Base-by-base conservation (phyloP, 2,329 filamentous ascomycete genomes). In the Sporothrix dimorphospora region DNA sequence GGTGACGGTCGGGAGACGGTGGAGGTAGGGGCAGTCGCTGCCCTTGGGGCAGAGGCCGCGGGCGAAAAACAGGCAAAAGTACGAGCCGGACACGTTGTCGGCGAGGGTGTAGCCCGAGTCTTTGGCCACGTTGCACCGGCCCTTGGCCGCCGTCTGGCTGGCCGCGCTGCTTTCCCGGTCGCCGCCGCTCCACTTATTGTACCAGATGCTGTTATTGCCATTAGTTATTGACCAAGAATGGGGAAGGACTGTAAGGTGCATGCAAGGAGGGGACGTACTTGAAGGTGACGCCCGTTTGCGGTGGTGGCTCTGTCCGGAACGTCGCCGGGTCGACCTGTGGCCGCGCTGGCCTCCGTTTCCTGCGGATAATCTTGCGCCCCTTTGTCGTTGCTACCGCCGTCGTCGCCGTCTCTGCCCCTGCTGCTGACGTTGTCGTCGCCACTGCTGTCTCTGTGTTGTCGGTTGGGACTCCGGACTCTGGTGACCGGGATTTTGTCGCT, bases 161-260 rank as follows among this genome's bases (percentile, higher is more conserved):
- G 94, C 87, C 78, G 95, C 94, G 77, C 94, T 94, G 84, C 97
- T 94, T 79, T 98, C 95, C 73, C 94, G 89, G 82, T 99, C 96
- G 78, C 96, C 96, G 76, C 96, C 96, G 0, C 91, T 92, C 94
- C 95, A 98, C 82, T 98, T 98, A 84, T 97, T 98, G 83, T 98
- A 97, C 95, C 94, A 98, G 78, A 97, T 97, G 81, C 98, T 98
- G 86, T 94, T 94, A 1, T 0, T 47, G 42, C 3, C 4, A 59
- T 72, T 67, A 73, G 71, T 11, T 71, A 16, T 0, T 9, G 27
- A 6, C 16, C 1, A 7, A 7, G 24, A 47, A 30, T 19, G 12
- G 2, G 12, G 21, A 34, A 1, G 4, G 14, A 9, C 6, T 12
- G 12, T 21, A 12, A 14, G 14, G 2, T 21, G 14, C 4, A 11